Percentiles rank a stretch among this genome's conserved stretches.
These are phyloP conservation scores for Phylloporus sp. DNA, from an alignment of 1,284 basidiomycete species.

Conservation along the genomic window DNA sequence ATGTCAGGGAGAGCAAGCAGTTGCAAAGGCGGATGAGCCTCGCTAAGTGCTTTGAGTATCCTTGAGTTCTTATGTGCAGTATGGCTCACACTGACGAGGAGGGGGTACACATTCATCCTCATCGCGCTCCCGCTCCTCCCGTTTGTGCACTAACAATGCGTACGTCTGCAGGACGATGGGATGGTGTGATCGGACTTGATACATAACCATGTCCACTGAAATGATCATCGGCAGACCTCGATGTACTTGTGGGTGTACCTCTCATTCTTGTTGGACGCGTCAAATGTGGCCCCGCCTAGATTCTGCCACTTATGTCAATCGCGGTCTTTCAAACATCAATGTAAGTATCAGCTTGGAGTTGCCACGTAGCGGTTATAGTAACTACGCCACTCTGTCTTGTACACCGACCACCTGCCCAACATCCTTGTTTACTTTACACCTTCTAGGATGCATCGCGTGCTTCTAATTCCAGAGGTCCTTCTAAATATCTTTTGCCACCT, in stretches of 20 bases:
- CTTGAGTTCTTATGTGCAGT: background rate
- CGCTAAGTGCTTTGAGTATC: too few relatives aligned
- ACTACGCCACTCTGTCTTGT: too few relatives aligned
- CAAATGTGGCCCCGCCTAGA: too few relatives aligned
- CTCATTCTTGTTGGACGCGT: too few relatives aligned
- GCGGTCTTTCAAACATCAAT: too few relatives aligned
- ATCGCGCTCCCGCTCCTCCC: conserved; percentile 64
- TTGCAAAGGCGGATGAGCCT: too few relatives aligned
- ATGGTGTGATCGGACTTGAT: conserved; percentile 77
- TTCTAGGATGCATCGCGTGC: background rate
- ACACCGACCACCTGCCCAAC: background rate
- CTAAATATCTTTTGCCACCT: background rate
- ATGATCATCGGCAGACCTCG: too few relatives aligned
- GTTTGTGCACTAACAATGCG: conserved; percentile 78
- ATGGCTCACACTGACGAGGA: conserved; percentile 44
- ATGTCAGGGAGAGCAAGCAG: too few relatives aligned
- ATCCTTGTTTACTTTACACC: background rate
- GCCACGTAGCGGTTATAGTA: too few relatives aligned
- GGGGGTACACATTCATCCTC: conserved; percentile 49
- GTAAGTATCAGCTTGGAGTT: too few relatives aligned
- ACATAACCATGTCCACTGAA: conserved; percentile 72
- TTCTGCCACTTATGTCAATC: too few relatives aligned
- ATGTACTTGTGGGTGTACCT: too few relatives aligned
- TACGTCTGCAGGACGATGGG: conserved; percentile 23
- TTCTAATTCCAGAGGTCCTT: background rate